Evolutionary conservation across 139 green algal genomes (phyloP).

Genomic region (Chlamydomonas urium): DNA sequence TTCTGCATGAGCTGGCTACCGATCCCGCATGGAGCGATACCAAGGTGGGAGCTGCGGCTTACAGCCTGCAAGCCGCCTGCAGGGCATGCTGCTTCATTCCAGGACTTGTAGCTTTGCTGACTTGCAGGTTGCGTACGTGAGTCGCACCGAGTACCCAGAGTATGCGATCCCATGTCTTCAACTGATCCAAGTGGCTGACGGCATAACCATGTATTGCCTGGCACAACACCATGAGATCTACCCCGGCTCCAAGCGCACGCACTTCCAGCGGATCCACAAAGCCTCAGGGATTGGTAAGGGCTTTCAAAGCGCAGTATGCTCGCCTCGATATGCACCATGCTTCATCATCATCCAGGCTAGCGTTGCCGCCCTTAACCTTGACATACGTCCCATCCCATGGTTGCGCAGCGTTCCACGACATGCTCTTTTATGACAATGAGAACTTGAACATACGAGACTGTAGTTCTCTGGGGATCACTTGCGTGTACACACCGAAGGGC

Average conservation of each 20-base stretch:
- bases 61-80: neutral
- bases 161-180: neutral
- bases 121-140: constrained; percentile 1
- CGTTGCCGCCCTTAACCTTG: too few relatives aligned
- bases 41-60: neutral
- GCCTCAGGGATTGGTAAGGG: neutral
- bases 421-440: constrained; percentile 16
- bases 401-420: neutral
- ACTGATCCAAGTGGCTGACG: neutral
- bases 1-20: neutral
- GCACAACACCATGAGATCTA: constrained; percentile 1
- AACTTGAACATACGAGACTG: constrained; percentile 7
- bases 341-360: neutral
- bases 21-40: neutral
- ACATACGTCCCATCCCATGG: too few relatives aligned
- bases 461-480: neutral
- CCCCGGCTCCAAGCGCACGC: neutral
- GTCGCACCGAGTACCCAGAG: constrained; percentile 6
- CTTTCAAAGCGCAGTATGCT: neutral
- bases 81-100: neutral
- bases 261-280: neutral
- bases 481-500: constrained; percentile 4
- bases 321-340: neutral
- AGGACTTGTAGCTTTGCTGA: too few relatives aligned
- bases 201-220: neutral